A percentile compares a stretch with the other conserved stretches of the same genome.
Evolutionary conservation across 441 rosid genomes (phyloP).

Genomic region (Geranium incanum): DNA sequence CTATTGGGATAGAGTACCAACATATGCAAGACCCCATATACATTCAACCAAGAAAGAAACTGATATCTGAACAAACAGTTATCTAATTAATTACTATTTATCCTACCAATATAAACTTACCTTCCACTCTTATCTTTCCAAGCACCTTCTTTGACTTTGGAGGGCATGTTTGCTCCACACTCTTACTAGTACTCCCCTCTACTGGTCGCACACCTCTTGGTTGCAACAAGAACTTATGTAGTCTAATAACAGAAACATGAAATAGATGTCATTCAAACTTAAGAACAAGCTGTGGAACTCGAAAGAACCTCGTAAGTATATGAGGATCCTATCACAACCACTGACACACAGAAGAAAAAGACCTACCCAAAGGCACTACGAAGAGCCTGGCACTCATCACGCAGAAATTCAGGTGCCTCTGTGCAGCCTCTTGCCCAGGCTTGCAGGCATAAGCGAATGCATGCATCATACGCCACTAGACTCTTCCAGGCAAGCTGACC

Average conservation of each 20-base stretch:
- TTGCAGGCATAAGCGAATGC: conserved; percentile 71
- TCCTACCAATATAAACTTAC: conserved; percentile 29
- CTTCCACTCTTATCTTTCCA: conserved; percentile 83
- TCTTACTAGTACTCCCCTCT: conserved; percentile 38
- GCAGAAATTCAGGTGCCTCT: conserved; percentile 94
- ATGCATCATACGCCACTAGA: conserved; percentile 88
- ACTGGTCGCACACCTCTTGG: conserved; percentile 58
- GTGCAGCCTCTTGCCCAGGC: conserved; percentile 85
- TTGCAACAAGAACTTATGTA: conserved; percentile 79
- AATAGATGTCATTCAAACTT: conserved; percentile 18
- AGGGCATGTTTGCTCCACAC: conserved; percentile 38
- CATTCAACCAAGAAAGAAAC: background rate
- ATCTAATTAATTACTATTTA: conserved; percentile 2
- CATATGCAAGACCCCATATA: background rate
- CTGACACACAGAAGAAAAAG: conserved; percentile 18
- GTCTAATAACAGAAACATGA: conserved; percentile 29
- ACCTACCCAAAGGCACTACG: conserved; percentile 90
- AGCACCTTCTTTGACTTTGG: conserved; percentile 53
- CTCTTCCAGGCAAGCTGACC: conserved; percentile 92
- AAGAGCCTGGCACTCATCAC: conserved; percentile 76
- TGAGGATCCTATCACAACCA: conserved; percentile 4
- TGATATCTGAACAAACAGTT: background rate
- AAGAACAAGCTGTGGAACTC: conserved; percentile 9
- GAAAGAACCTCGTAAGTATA: conserved; percentile 9
- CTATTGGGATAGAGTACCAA: background rate